phyloP scores from a whole-genome alignment of 768 basidiomycete species.

The Phaeolepiota aurea region DNA sequence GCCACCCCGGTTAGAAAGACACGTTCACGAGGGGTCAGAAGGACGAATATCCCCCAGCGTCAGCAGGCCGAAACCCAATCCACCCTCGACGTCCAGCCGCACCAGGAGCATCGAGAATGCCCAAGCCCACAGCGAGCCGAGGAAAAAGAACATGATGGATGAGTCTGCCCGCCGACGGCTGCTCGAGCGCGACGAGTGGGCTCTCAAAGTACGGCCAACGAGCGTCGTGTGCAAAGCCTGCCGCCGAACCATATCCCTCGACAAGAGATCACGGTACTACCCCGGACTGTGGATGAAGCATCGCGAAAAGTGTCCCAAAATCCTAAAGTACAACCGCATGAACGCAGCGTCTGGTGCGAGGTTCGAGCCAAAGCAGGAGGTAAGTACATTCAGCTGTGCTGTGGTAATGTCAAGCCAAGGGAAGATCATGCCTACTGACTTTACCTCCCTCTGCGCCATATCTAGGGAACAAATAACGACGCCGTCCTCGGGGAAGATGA shows the following conservation, averaged over 20 bases:
- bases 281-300: constrained; percentile 15
- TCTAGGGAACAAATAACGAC: too few relatives aligned
- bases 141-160: constrained; percentile 8
- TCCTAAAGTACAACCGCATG: constrained; percentile 1
- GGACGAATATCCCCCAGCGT: too few relatives aligned
- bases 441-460: too few relatives aligned
- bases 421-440: too few relatives aligned
- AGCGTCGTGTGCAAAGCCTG: constrained; percentile 14
- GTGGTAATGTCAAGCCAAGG: too few relatives aligned
- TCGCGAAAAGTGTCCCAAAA: constrained; percentile 10
- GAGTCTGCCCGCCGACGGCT: constrained; percentile 5
- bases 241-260: constrained; percentile 9
- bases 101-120: background rate
- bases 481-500: too few relatives aligned
- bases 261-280: constrained; percentile 13
- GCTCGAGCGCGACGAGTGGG: constrained; percentile 13
- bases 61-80: too few relatives aligned
- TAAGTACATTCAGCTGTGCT: too few relatives aligned
- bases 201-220: constrained; percentile 10
- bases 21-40: too few relatives aligned
- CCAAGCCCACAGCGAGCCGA: background rate
- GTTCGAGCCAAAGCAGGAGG: too few relatives aligned
- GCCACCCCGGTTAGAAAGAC: too few relatives aligned
- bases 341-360: background rate
- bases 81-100: background rate